Evolutionary conservation across 495 filamentous ascomycete species (phyloP), one percentile per base, ranked within the genome.

Genomic region (Penicillium dipodomyicola): DNA sequence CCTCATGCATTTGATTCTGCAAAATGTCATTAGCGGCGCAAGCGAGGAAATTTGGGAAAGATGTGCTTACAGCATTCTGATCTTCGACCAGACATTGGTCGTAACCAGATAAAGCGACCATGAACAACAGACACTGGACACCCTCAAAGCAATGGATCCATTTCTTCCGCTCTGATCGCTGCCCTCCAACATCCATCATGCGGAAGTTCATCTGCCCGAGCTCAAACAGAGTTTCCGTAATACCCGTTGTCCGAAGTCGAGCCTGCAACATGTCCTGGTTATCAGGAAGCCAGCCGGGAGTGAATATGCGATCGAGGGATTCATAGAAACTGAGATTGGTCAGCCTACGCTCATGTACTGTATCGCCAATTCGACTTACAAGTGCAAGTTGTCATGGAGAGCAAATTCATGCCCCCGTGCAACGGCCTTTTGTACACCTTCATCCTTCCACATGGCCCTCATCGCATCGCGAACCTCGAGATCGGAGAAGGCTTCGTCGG

Each of bases 71-170:
- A 45, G 91, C 95, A 61, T 94, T 96, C 73, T 96, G 94, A 70
- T 98, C 94, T 74, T 98, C 94, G 3, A 97, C 90, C 20, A 98
- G 76, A 64, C 93, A 93, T 72, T 98, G 94, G 69, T 98, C 94
- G 67, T 97, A 98, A 37, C 93, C 94, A 56, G 91, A 96, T 61
- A 98, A 87, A 33, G 94, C 94, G 48, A 96, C 94, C 66, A 98
- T 83, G 75, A 98, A 98, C 44, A 98, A 80, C 37, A 98, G 78
- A 67, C 88, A 89, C 54, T 91, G 92, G 59, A 98, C 94, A 65
- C 96, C 96, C 67, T 98, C 94, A 70, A 98, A 98, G 74, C 94
- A 97, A 68, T 98, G 94, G 61, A 98, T 97, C 94, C 94, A 98
- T 74, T 98, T 98, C 82, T 98, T 98, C 50, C 94, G 87, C 64